Evolutionary conservation across 2,329 filamentous ascomycete species (phyloP).

Genomic region (Colletotrichum sublineola): DNA sequence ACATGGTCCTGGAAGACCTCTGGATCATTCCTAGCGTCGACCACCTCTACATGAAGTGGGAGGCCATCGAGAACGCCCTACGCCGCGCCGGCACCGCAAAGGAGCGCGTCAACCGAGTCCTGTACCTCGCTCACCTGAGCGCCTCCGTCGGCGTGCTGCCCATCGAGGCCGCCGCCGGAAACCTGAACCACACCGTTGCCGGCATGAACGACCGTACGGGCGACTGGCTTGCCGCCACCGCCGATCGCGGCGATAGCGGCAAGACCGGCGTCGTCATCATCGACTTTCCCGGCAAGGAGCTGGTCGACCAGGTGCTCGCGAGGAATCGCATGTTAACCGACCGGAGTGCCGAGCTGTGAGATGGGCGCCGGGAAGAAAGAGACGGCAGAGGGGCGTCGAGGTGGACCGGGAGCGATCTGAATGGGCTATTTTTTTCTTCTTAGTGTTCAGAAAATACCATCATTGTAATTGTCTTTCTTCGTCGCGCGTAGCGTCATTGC

Average conservation of each 20-base stretch:
- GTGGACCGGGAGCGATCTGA: background rate
- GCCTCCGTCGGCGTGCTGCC: slow-evolving; percentile 63
- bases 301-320: slow-evolving; percentile 58
- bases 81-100: slow-evolving; percentile 51
- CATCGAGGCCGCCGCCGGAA: slow-evolving; percentile 63
- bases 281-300: slow-evolving; percentile 61
- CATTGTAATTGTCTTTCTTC: background rate
- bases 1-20: slow-evolving; percentile 62
- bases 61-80: slow-evolving; percentile 57
- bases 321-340: slow-evolving; percentile 53
- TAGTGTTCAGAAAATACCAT: slow-evolving; percentile 5
- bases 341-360: slow-evolving; percentile 30
- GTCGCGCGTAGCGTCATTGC: background rate
- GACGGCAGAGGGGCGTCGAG: no score
- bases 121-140: slow-evolving; percentile 63
- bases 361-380: no score
- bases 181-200: slow-evolving; percentile 55
- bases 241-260: slow-evolving; percentile 41
- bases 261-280: slow-evolving; percentile 62
- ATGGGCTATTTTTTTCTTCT: background rate
- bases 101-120: slow-evolving; percentile 50
- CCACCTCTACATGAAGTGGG: slow-evolving; percentile 62
- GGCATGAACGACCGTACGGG: slow-evolving; percentile 66
- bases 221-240: slow-evolving; percentile 52
- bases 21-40: slow-evolving; percentile 60